A percentile compares a stretch with the other conserved stretches of the same genome.
phyloP scores from a whole-genome alignment of 768 basidiomycete genomes.

The Leccinum obscurum region DNA sequence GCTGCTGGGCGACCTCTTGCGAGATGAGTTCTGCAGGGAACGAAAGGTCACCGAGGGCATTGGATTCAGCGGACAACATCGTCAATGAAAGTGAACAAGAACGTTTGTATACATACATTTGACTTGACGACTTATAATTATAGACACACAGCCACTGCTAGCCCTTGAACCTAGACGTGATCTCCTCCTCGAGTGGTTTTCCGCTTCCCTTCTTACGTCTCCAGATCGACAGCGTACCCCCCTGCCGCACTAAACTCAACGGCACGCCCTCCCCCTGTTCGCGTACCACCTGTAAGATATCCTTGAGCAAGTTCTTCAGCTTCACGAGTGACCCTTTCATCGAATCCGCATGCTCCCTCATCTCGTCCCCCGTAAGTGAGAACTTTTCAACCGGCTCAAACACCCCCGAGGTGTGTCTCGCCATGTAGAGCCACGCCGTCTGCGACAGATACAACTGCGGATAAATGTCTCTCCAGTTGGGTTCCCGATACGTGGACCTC shows the following conservation, averaged over 20 bases:
- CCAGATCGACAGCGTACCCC: constrained; percentile 47
- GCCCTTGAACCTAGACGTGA: constrained; percentile 21
- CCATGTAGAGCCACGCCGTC: constrained; percentile 61
- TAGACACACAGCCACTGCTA: constrained; percentile 17
- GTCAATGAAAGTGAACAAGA: neutral
- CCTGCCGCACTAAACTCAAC: constrained; percentile 54
- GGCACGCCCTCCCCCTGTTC: constrained; percentile 52
- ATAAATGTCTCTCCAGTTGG: constrained; percentile 61
- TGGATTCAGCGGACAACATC: constrained; percentile 42
- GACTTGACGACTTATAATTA: neutral
- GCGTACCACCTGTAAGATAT: constrained; percentile 49
- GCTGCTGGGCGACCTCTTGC: constrained; percentile 51
- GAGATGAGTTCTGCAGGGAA: constrained; percentile 77
- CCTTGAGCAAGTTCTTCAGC: constrained; percentile 28
- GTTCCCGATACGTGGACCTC: constrained; percentile 25
- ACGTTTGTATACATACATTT: no score
- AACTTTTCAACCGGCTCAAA: constrained; percentile 53
- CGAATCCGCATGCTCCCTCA: constrained; percentile 23
- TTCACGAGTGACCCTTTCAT: constrained; percentile 26
- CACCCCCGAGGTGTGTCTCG: constrained; percentile 52
- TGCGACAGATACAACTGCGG: constrained; percentile 71
- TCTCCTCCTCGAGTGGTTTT: constrained; percentile 19
- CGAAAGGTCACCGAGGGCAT: constrained; percentile 70
- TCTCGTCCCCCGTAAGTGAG: constrained; percentile 34
- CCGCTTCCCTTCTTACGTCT: constrained; percentile 39